Evolutionary conservation across 768 basidiomycete species (phyloP), one percentile per base, ranked within the genome.

Genomic region (Rhodotorula toruloides): DNA sequence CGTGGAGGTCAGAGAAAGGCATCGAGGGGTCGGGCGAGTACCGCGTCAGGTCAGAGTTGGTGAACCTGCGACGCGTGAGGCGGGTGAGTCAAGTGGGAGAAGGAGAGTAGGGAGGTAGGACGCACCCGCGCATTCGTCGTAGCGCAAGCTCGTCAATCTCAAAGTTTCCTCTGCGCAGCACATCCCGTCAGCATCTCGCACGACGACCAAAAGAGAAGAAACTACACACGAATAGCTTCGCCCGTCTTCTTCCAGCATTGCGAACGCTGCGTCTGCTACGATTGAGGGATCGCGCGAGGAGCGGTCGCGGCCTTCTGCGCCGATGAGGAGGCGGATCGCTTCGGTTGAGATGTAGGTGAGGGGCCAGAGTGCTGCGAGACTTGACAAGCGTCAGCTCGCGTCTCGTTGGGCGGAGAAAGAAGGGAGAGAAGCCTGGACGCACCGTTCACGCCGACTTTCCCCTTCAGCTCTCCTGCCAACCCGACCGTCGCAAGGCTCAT

Each of bases 81-180:
- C 14, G 9, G 29, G 39, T 42, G 27, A 27, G 14, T 19, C 1
- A 31, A 4, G 36, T 29, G 29, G 17, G 39, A 29, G 29, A 31
- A 39, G n/a, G 14, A 14, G 40, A 31, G 27, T 5, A 31, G 47
- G 14, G 40, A 25, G 27, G n/a, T 6, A 25, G 12, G 37, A 31
- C 49, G 39, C n/a, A 64, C 49, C 39, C 39, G 17, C 27, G 40
- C 32, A 39, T 16, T 12, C 36, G 27, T 2, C 63, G 63, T 29
- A 64, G 40, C 42, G 39, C 48, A 25, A 64, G 54, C 47, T 64
- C 63, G 47, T 64, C 63, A 16, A 64, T 64, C 42, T 53, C 54
- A 22, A 64, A 57, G 22, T 57, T 58, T 4, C 55, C 63, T 4
- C 61, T 62, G 61, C 21, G 32, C 40, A 27, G 17, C 22, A 25